A percentile compares a stretch with the other conserved stretches of the same genome.
phyloP scores from a whole-genome alignment of 139 green algal species.

The Chlorella sp. region DNA sequence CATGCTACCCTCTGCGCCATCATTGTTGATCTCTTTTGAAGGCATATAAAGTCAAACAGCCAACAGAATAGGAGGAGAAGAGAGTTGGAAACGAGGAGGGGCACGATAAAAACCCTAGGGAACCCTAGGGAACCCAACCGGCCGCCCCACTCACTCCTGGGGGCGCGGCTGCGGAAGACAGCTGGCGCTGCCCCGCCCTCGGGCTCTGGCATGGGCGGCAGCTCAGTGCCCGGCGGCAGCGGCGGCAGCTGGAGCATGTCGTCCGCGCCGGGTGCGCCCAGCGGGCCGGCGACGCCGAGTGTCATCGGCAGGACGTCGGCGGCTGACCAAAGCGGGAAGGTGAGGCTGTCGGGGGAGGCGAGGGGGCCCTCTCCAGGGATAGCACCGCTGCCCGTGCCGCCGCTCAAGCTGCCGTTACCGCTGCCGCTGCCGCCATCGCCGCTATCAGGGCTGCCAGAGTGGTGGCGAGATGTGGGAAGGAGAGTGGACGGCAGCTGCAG shows the following conservation, averaged over 20 bases:
- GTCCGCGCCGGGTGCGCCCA: not conserved
- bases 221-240: constrained; percentile 1
- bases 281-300: not conserved
- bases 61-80: no score
- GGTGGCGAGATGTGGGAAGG: not conserved
- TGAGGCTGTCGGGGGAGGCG: not conserved
- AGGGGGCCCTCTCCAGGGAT: not conserved
- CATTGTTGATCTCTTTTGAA: no score
- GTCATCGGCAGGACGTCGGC: constrained; percentile 19
- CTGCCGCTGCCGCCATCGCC: not conserved
- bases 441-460: not conserved
- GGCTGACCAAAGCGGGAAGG: constrained; percentile 1
- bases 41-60: no score
- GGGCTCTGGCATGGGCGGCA: not conserved
- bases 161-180: not conserved
- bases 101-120: no score
- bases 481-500: not conserved
- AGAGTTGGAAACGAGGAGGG: no score
- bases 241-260: not conserved
- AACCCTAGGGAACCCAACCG: no score
- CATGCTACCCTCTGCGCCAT: no score
- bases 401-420: not conserved
- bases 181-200: not conserved
- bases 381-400: not conserved
- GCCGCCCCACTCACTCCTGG: constrained; percentile 8